Evolutionary conservation across 2,329 filamentous ascomycete species (phyloP).

Genomic region (Anthostomella pinea): DNA sequence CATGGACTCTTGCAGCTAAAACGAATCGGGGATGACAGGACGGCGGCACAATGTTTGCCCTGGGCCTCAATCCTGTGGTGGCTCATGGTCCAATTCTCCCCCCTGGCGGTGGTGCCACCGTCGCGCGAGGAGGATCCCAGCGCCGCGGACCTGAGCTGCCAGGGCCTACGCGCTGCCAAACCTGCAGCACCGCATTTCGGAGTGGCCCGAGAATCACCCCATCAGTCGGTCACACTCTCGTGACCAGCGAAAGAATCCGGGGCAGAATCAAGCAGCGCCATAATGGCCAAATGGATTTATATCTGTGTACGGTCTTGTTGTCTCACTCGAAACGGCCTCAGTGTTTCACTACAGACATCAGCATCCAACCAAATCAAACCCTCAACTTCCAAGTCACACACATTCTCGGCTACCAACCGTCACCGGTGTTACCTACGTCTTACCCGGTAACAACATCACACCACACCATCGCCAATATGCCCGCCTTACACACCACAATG

Average conservation of each 20-base stretch:
- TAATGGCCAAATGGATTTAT: background rate
- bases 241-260: too few relatives aligned
- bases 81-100: too few relatives aligned
- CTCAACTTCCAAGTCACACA: too few relatives aligned
- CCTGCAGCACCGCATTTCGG: background rate
- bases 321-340: background rate
- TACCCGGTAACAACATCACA: too few relatives aligned
- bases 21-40: conserved; percentile 4
- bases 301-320: background rate
- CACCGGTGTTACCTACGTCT: background rate
- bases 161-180: conserved; percentile 3
- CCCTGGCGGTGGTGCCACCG: conserved; percentile 16
- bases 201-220: conserved; percentile 3
- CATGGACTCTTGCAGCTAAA: conserved; percentile 4
- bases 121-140: conserved; percentile 17
- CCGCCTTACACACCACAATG: conserved; percentile 18
- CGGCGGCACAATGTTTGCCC: conserved; percentile 9
- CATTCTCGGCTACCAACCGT: background rate
- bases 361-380: background rate
- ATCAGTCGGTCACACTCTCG: background rate
- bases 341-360: background rate
- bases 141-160: conserved; percentile 3
- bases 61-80: too few relatives aligned
- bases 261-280: background rate
- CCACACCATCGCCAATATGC: conserved; percentile 3